These are phyloP conservation scores for Pseudocercospora crystallina DNA, from an alignment of 2,329 filamentous ascomycete genomes.

Conservation along the genomic window DNA sequence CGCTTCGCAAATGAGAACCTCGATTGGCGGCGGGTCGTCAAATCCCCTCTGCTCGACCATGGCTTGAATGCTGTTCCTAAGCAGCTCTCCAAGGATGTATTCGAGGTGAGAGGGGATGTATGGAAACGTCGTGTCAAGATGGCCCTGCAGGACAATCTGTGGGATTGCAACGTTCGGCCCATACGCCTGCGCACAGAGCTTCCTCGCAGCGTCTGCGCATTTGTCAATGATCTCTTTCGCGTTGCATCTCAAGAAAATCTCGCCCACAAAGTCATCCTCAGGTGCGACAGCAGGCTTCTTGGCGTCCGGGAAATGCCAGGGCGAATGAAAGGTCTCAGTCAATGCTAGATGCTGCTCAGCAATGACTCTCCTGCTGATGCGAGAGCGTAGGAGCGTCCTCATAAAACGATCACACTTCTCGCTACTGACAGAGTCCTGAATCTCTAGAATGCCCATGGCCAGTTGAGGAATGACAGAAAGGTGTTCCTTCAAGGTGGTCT, in stretches of 20 bases:
- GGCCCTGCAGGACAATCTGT: constrained; percentile 78
- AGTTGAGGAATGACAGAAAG: constrained; percentile 90
- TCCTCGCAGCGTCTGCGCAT: constrained; percentile 73
- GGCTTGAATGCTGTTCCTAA: constrained; percentile 92
- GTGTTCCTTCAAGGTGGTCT: constrained; percentile 79
- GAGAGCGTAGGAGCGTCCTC: constrained; percentile 86
- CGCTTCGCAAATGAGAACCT: constrained; percentile 91
- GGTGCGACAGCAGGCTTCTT: constrained; percentile 60
- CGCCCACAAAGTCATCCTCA: constrained; percentile 85
- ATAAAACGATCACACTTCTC: constrained; percentile 89
- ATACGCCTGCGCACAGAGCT: constrained; percentile 73
- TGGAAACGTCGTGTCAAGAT: constrained; percentile 86
- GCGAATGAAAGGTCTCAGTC: constrained; percentile 88
- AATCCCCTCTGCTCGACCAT: constrained; percentile 69
- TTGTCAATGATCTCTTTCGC: constrained; percentile 84
- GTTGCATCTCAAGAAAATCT: constrained; percentile 91
- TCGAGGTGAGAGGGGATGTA: constrained; percentile 96
- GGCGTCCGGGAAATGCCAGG: constrained; percentile 82
- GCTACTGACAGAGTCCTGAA: constrained; percentile 75
- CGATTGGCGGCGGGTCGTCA: constrained; percentile 70
- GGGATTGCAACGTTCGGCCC: constrained; percentile 71
- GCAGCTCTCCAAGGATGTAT: constrained; percentile 92
- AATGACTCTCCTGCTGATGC: constrained; percentile 93
- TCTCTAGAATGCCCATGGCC: constrained; percentile 91
- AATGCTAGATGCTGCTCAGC: constrained; percentile 95